Percentiles rank a stretch among this genome's conserved stretches.
Evolutionary conservation across 1,139 yeast genomes (phyloP).

Genomic region (Torulaspora globosa): DNA sequence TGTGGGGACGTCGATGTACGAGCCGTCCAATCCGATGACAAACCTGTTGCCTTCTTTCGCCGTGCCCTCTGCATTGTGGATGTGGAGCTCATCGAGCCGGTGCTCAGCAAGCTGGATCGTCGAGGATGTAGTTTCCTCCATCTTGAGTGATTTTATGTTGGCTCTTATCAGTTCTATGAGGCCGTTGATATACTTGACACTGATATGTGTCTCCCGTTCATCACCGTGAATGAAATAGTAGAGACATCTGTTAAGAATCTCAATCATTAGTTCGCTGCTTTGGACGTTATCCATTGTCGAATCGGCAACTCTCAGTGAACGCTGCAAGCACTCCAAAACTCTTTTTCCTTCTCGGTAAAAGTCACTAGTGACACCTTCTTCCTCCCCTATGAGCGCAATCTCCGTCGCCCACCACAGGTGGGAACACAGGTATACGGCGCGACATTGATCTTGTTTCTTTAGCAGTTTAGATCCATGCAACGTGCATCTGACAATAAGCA

Average conservation of each 20-base stretch:
- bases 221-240: conserved; percentile 85
- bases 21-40: conserved; percentile 31
- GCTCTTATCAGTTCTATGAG: conserved; percentile 78
- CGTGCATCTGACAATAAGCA: conserved; percentile 78
- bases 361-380: conserved; percentile 41
- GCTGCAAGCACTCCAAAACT: conserved; percentile 64
- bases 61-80: conserved; percentile 11
- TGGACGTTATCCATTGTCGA: conserved; percentile 59
- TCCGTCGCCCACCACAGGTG: conserved; percentile 95
- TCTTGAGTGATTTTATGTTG: conserved; percentile 57
- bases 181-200: conserved; percentile 75
- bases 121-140: conserved; percentile 31
- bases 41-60: conserved; percentile 6
- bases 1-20: conserved; percentile 22
- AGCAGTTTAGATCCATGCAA: conserved; percentile 82
- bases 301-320: conserved; percentile 85
- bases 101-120: conserved; percentile 9
- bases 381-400: conserved; percentile 46
- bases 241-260: conserved; percentile 78
- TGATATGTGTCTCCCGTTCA: conserved; percentile 63
- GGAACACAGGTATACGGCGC: conserved; percentile 81
- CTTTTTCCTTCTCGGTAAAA: conserved; percentile 49
- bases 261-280: conserved; percentile 81
- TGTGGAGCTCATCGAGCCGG: conserved; percentile 12
- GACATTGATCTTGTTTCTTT: conserved; percentile 91